phyloP scores from a whole-genome alignment of 306 rosid species.

The Fagus crenata region DNA sequence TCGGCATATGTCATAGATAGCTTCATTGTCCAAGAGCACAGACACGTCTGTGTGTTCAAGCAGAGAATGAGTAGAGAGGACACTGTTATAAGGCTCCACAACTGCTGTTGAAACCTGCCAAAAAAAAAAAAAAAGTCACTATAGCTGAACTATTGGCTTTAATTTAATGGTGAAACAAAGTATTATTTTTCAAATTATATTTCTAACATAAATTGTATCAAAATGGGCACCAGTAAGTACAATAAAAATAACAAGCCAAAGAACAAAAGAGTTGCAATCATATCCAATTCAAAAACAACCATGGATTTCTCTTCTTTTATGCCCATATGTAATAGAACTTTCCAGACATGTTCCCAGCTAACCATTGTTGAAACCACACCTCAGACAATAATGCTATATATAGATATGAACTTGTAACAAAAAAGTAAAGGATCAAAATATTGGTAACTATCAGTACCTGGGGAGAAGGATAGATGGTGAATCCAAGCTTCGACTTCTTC shows the following conservation, averaged over 20 bases:
- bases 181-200: neutral
- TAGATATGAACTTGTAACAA: neutral
- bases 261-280: neutral
- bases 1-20: conserved; percentile 93
- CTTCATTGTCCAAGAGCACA: conserved; percentile 92
- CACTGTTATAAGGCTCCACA: conserved; percentile 97
- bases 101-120: conserved; percentile 94
- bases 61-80: conserved; percentile 91
- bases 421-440: neutral
- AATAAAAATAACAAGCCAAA: neutral
- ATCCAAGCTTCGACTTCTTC: conserved; percentile 90
- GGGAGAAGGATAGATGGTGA: conserved; percentile 98
- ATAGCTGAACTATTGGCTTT: neutral
- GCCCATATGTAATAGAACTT: neutral
- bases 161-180: neutral
- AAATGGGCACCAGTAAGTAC: neutral
- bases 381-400: neutral
- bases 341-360: neutral
- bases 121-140: neutral
- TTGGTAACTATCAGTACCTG: conserved; percentile 55
- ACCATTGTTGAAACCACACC: neutral
- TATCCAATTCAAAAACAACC: neutral
- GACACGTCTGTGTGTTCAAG: conserved; percentile 97
- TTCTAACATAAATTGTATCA: neutral
- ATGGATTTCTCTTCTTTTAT: neutral